phyloP scores from a whole-genome alignment of 192 early-diverging fungal genomes.

The Coemansia sp. region DNA sequence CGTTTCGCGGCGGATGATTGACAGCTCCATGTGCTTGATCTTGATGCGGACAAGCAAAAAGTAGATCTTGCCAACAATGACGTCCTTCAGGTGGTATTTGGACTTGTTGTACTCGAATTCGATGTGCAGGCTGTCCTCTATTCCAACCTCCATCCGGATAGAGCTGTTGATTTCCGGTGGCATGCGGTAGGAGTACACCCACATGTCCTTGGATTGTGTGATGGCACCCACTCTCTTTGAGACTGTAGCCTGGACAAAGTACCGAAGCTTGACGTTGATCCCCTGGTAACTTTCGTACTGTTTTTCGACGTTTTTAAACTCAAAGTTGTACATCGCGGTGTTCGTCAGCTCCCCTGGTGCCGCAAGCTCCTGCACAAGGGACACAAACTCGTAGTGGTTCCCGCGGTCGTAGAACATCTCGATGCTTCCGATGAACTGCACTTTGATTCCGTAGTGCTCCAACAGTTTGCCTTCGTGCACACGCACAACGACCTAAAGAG shows the following conservation, averaged over 20 bases:
- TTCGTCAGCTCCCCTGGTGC: constrained; percentile 87
- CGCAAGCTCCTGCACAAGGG: constrained; percentile 90
- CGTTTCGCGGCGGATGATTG: constrained; percentile 95
- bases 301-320: constrained; percentile 99
- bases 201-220: constrained; percentile 90
- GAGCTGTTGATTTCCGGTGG: constrained; percentile 84
- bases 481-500: constrained; percentile 39
- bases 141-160: constrained; percentile 99
- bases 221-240: constrained; percentile 84
- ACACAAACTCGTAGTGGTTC: constrained; percentile 93
- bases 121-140: constrained; percentile 98
- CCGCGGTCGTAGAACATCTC: constrained; percentile 96
- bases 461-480: constrained; percentile 85
- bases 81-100: constrained; percentile 97
- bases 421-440: constrained; percentile 97
- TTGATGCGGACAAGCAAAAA: constrained; percentile 99
- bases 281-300: constrained; percentile 98
- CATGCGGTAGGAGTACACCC: constrained; percentile 97
- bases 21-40: constrained; percentile 99
- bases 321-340: constrained; percentile 84
- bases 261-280: constrained; percentile 96
- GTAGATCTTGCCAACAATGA: constrained; percentile 99
- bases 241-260: constrained; percentile 93
- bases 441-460: constrained; percentile 98
- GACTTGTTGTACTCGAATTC: constrained; percentile 99